Evolutionary conservation across 371 early-diverging fungal genomes (phyloP).

Genomic region (Rhizopus microsporus): DNA sequence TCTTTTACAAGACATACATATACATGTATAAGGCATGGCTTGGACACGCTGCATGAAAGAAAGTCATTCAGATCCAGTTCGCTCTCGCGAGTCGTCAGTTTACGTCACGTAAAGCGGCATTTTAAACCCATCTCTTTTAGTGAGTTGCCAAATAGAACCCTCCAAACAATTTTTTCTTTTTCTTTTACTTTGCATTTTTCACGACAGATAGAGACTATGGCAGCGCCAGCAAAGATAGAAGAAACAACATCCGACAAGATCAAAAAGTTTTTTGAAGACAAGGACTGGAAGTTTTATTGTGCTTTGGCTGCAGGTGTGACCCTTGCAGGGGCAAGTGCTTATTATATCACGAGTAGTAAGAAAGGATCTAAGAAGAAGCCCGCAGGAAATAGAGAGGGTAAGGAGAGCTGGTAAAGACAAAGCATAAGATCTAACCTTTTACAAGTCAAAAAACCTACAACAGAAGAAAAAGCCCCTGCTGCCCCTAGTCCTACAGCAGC

Average conservation of each 20-base stretch:
- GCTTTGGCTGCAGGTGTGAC: conserved; percentile 68
- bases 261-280: conserved; percentile 68
- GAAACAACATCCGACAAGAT: conserved; percentile 31
- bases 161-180: not conserved
- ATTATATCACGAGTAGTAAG: conserved; percentile 53
- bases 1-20: too few species aligned
- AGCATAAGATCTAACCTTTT: not conserved
- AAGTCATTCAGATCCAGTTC: not conserved
- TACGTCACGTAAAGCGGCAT: conserved; percentile 1
- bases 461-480: conserved; percentile 10
- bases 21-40: too few species aligned
- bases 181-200: not conserved
- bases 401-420: conserved; percentile 4
- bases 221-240: not conserved
- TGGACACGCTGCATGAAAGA: too few species aligned
- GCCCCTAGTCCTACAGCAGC: conserved; percentile 17
- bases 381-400: conserved; percentile 25
- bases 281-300: conserved; percentile 80
- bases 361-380: conserved; percentile 29
- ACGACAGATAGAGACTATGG: not conserved
- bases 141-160: not conserved
- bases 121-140: conserved; percentile 1
- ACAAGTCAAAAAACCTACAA: conserved; percentile 7
- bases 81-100: too few species aligned
- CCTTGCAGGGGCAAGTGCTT: conserved; percentile 68